Evolutionary conservation across 805 yeast species (phyloP), one percentile per base, ranked within the genome.

Genomic region (Tetrapisispora pingtungensis): DNA sequence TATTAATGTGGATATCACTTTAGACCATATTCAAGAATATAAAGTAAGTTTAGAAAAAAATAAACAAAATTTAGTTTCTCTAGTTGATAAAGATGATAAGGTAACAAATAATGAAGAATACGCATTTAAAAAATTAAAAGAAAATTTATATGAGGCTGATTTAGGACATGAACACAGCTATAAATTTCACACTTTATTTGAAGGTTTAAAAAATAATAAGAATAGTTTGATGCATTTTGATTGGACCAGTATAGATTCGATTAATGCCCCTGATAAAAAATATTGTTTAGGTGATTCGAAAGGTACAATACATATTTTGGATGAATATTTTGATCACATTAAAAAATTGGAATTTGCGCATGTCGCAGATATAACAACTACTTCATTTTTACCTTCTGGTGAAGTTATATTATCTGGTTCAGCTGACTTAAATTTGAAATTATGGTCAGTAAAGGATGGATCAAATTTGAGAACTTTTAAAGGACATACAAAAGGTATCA

Each of bases 331-430:
- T 24, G 32, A 47, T 10, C 37, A 57, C 17, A 41, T 49, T 20
- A 41, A 44, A 18, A 50, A 46, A 35, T 33, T 42, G 28, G 36
- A 42, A 4, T 59, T 55, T 2, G 84, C 83, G 1, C 93, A 84
- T 62, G 60, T 56, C 24, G 53, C 66, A 27, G 73, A 75, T 39
- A 65, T 83, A 1, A 55, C 68, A 0, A 61, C 66, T 3, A 52
- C 74, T 2, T 36, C 47, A 43, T 71, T 79, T 43, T 82, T 84
- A 56, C 86, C 93, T 0, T 77, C 85, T 14, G 77, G 78, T 3
- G 64, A 73, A 53, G 93, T 81, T 13, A 54, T 78, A 1, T 53
- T 82, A 20, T 72, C 82, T 1, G 68, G 74, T 5, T 82, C 87
- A 1, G 57, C 67, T 20, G 94, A 85, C 59, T 68, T 69, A 63